Evolutionary conservation across 148 eudicot genomes (phyloP).

Genomic region (Arbutus unedo): DNA sequence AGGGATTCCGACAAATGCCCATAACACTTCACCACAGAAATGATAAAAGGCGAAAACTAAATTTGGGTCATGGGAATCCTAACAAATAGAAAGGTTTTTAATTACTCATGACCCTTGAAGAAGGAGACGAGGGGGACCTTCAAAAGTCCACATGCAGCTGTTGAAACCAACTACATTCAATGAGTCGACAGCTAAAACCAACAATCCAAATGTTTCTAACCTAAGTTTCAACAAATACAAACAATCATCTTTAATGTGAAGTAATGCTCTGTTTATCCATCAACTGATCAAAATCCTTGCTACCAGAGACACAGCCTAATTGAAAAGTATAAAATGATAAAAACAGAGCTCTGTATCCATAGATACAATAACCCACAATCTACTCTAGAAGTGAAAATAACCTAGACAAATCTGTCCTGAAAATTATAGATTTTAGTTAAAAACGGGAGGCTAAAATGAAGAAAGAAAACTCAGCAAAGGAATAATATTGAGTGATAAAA

Average conservation of each 20-base stretch:
- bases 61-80: background rate
- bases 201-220: background rate
- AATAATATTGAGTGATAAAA: background rate
- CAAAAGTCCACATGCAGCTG: background rate
- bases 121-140: background rate
- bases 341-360: background rate
- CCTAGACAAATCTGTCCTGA: background rate
- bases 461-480: background rate
- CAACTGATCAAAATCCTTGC: background rate
- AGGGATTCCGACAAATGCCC: background rate
- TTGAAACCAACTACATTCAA: background rate
- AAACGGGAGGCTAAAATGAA: background rate
- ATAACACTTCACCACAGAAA: background rate
- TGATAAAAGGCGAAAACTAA: background rate
- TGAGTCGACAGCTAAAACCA: slow-evolving; percentile 9
- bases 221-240: background rate
- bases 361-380: background rate
- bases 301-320: background rate
- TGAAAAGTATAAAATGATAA: background rate
- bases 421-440: background rate
- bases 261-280: background rate
- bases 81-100: background rate
- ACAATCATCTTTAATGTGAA: background rate
- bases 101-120: background rate
- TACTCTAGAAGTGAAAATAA: background rate